phyloP scores from a whole-genome alignment of 2,329 filamentous ascomycete species.

The Sporothrix globosa region DNA sequence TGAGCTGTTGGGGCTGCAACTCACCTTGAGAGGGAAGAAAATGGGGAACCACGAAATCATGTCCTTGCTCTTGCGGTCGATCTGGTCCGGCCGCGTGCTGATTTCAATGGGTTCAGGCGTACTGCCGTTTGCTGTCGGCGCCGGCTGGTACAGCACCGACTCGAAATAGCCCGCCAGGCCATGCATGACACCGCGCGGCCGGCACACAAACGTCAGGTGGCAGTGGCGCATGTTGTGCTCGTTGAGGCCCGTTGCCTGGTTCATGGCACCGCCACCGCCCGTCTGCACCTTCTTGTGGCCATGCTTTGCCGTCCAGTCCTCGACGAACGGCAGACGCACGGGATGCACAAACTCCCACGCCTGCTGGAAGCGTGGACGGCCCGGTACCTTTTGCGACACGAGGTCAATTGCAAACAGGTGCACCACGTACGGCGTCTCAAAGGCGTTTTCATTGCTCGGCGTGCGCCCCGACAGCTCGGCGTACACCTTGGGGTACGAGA shows the following conservation, averaged over 20 bases:
- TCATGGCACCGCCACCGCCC: slow-evolving; percentile 73
- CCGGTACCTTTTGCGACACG: slow-evolving; percentile 67
- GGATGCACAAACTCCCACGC: slow-evolving; percentile 83
- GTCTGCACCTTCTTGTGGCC: slow-evolving; percentile 61
- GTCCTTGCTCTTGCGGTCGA: slow-evolving; percentile 88
- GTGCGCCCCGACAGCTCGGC: slow-evolving; percentile 72
- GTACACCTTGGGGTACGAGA: slow-evolving; percentile 82
- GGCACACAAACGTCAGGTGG: slow-evolving; percentile 75
- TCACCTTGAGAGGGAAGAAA: slow-evolving; percentile 91
- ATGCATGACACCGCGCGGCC: slow-evolving; percentile 80
- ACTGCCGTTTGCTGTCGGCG: slow-evolving; percentile 38
- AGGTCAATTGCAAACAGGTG: slow-evolving; percentile 89
- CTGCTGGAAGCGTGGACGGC: slow-evolving; percentile 67
- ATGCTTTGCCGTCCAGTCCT: slow-evolving; percentile 46
- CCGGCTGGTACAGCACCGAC: slow-evolving; percentile 78
- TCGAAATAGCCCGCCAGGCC: slow-evolving; percentile 95
- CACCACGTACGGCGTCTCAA: slow-evolving; percentile 93
- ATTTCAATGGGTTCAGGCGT: slow-evolving; percentile 70
- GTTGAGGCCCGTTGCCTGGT: slow-evolving; percentile 78
- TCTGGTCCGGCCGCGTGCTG: slow-evolving; percentile 88
- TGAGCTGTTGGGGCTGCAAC: slow-evolving; percentile 38
- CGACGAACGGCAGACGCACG: slow-evolving; percentile 52
- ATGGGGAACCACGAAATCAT: slow-evolving; percentile 99
- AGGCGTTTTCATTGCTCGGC: slow-evolving; percentile 68
- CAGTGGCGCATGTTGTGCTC: slow-evolving; percentile 87